These are phyloP conservation scores for Blastobotrys serpentis DNA, from an alignment of 1,139 yeast species.

Conservation along the genomic window DNA sequence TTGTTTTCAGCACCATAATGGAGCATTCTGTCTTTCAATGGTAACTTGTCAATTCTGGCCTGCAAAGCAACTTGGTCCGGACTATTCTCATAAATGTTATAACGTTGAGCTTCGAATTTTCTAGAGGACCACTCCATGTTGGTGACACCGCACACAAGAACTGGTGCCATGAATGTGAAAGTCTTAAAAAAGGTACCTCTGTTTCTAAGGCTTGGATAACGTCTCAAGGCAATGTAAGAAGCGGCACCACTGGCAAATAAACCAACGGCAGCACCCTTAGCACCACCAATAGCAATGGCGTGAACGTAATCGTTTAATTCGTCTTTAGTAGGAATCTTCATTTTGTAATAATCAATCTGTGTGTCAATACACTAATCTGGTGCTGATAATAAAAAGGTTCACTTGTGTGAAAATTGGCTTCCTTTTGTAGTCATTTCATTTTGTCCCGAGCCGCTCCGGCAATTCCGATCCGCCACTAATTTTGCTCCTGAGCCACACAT, in stretches of 20 bases:
- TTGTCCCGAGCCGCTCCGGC: slow-evolving; percentile 4
- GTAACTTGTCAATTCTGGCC: slow-evolving; percentile 17
- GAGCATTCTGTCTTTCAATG: slow-evolving; percentile 13
- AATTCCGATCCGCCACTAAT: slow-evolving; percentile 5
- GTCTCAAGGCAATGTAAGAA: slow-evolving; percentile 22
- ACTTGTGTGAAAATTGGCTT: slow-evolving; percentile 1
- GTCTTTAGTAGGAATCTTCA: slow-evolving; percentile 68
- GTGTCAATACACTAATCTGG: not conserved
- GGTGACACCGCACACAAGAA: slow-evolving; percentile 34
- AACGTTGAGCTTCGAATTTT: slow-evolving; percentile 31
- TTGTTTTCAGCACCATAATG: slow-evolving; percentile 48
- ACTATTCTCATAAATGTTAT: slow-evolving; percentile 18
- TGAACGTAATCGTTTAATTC: slow-evolving; percentile 64
- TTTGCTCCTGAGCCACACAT: not conserved
- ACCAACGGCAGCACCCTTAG: slow-evolving; percentile 62
- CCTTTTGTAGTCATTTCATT: not conserved
- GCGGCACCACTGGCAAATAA: slow-evolving; percentile 50
- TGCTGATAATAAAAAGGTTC: not conserved
- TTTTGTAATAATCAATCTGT: slow-evolving; percentile 29
- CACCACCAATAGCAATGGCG: slow-evolving; percentile 58
- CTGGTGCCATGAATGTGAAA: slow-evolving; percentile 34
- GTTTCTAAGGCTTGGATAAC: slow-evolving; percentile 14
- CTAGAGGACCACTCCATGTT: slow-evolving; percentile 38
- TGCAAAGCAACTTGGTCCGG: slow-evolving; percentile 14
- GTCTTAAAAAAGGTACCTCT: slow-evolving; percentile 31